A percentile compares a stretch with the other conserved stretches of the same genome.
Evolutionary conservation across 768 basidiomycete species (phyloP).

Genomic region (Boletus sensibilis): DNA sequence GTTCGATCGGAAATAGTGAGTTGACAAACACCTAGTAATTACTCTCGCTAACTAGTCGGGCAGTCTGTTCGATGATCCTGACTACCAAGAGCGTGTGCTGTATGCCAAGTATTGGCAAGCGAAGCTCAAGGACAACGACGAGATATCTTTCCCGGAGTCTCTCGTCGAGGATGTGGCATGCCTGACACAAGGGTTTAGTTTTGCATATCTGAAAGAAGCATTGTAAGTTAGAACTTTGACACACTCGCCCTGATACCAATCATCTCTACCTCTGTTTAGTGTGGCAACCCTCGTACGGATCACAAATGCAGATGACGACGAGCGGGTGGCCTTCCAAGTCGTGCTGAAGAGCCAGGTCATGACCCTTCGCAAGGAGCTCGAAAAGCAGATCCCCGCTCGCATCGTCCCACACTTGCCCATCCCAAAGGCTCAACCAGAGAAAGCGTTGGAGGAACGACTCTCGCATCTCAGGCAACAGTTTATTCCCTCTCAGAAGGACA

Average conservation of each 20-base stretch:
- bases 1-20: conserved; percentile 85
- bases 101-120: conserved; percentile 81
- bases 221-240: conserved; percentile 54
- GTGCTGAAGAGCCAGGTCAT: conserved; percentile 60
- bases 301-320: conserved; percentile 48
- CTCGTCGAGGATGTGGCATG: conserved; percentile 60
- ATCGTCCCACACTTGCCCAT: neutral
- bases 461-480: neutral
- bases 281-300: conserved; percentile 72
- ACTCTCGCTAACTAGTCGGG: neutral
- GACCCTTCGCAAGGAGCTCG: conserved; percentile 63
- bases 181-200: conserved; percentile 68
- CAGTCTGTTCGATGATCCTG: conserved; percentile 74
- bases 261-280: conserved; percentile 35
- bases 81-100: conserved; percentile 56
- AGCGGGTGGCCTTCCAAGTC: conserved; percentile 49
- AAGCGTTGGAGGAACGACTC: neutral
- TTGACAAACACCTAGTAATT: conserved; percentile 8
- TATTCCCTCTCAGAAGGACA: conserved; percentile 4
- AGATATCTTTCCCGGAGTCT: conserved; percentile 64
- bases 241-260: neutral
- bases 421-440: neutral
- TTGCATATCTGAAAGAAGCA: conserved; percentile 87
- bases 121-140: conserved; percentile 63
- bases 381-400: conserved; percentile 34